Percentiles rank a stretch among this genome's conserved stretches.
Evolutionary conservation across 1,284 basidiomycete genomes (phyloP).

Genomic region (Gomphus bonarii): DNA sequence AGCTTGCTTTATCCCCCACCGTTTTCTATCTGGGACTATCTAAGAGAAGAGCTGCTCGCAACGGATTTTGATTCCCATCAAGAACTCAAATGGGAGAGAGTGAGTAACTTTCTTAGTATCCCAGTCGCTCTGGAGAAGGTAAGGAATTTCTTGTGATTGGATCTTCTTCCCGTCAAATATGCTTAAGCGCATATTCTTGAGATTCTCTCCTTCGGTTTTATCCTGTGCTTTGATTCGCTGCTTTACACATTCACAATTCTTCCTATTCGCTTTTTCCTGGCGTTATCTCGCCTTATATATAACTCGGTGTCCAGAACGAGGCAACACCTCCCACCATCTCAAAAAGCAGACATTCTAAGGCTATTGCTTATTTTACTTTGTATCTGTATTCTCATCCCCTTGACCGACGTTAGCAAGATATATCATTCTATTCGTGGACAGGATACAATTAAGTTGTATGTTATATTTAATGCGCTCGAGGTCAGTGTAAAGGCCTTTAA

Average conservation of each 20-base stretch:
- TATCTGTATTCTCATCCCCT: constrained; percentile 64
- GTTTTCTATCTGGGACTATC: constrained; percentile 87
- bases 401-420: constrained; percentile 96
- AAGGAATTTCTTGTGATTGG: constrained; percentile 13
- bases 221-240: constrained; percentile 95
- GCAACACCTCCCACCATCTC: constrained; percentile 64
- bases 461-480: constrained; percentile 97
- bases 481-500: constrained; percentile 31
- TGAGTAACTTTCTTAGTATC: constrained; percentile 92
- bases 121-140: constrained; percentile 94
- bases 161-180: background rate
- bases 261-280: constrained; percentile 79
- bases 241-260: constrained; percentile 97
- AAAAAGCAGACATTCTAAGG: constrained; percentile 87
- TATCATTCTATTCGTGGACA: constrained; percentile 99
- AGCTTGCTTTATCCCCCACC: constrained; percentile 27
- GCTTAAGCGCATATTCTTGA: constrained; percentile 22
- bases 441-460: constrained; percentile 97
- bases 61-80: constrained; percentile 91
- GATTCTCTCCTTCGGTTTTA: constrained; percentile 89
- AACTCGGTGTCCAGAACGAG: constrained; percentile 42
- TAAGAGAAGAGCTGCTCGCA: constrained; percentile 77
- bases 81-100: constrained; percentile 94
- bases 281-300: constrained; percentile 45
- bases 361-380: constrained; percentile 70